These are phyloP conservation scores for Cucurbita moschata DNA, from an alignment of 306 rosid species.

Conservation along the genomic window DNA sequence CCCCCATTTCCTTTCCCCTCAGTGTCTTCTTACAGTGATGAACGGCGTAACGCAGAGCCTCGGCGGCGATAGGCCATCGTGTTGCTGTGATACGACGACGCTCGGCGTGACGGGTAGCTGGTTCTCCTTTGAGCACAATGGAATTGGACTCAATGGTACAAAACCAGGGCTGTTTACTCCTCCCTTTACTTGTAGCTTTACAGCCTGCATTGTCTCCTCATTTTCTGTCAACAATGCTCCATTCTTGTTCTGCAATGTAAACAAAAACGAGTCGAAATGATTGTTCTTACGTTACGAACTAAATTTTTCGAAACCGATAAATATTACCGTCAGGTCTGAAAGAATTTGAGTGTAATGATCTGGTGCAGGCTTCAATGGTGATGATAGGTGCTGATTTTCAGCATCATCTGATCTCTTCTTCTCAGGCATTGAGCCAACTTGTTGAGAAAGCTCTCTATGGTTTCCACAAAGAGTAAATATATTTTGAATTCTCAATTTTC, in stretches of 20 bases:
- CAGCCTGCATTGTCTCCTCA: not conserved
- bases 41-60: not conserved
- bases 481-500: slow-evolving; percentile 54
- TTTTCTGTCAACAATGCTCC: not conserved
- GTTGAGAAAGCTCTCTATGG: slow-evolving; percentile 69
- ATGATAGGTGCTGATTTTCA: slow-evolving; percentile 8
- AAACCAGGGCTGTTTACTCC: not conserved
- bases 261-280: not conserved
- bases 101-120: not conserved
- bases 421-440: slow-evolving; percentile 26
- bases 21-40: slow-evolving; percentile 5
- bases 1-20: not conserved
- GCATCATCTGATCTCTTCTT: slow-evolving; percentile 19
- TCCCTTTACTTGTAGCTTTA: not conserved
- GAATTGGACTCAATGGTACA: slow-evolving; percentile 1
- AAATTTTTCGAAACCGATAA: no score
- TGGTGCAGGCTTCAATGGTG: not conserved
- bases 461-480: slow-evolving; percentile 94
- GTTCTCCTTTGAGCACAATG: slow-evolving; percentile 5
- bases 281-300: not conserved
- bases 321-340: slow-evolving; percentile 1
- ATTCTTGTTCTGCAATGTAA: not conserved
- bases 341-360: not conserved
- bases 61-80: not conserved
- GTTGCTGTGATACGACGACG: not conserved